phyloP scores from a whole-genome alignment of 768 basidiomycete species.

The Leccinum barrowsii region DNA sequence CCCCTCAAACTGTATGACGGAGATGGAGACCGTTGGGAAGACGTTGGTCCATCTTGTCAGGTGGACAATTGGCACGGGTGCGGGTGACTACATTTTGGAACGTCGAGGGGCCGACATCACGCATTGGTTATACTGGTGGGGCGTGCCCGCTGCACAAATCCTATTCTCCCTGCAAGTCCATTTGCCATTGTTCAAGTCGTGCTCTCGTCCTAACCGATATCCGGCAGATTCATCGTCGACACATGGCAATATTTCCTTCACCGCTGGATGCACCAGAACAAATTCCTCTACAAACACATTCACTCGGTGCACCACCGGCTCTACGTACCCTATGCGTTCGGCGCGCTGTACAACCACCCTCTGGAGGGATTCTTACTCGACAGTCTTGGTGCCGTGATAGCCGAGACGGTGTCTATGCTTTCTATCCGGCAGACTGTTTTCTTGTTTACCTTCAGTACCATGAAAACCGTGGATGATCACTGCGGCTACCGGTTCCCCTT shows the following conservation, averaged over 20 bases:
- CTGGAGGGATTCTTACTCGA: constrained; percentile 92
- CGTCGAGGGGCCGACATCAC: constrained; percentile 42
- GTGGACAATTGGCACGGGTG: constrained; percentile 40
- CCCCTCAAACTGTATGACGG: constrained; percentile 37
- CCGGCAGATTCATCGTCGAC: constrained; percentile 81
- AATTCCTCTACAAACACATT: constrained; percentile 84
- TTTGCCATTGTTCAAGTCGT: background rate
- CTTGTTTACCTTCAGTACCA: constrained; percentile 76
- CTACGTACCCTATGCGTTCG: constrained; percentile 96
- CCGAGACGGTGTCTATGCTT: constrained; percentile 67
- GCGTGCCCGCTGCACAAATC: constrained; percentile 69
- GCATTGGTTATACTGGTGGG: constrained; percentile 90
- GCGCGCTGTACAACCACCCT: constrained; percentile 96
- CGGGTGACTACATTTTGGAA: constrained; percentile 35
- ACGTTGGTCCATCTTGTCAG: constrained; percentile 39
- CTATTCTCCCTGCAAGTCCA: constrained; percentile 78
- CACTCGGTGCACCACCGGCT: constrained; percentile 95
- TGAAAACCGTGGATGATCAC: constrained; percentile 96
- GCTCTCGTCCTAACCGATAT: background rate
- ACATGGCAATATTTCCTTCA: constrained; percentile 99
- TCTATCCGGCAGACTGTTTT: constrained; percentile 79
- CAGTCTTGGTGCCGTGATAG: constrained; percentile 71
- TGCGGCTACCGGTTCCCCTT: constrained; percentile 88
- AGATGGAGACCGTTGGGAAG: constrained; percentile 40
- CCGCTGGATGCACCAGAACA: constrained; percentile 86